These are phyloP conservation scores for Penicillium paneum DNA, from an alignment of 2,329 filamentous ascomycete genomes.

Conservation along the genomic window DNA sequence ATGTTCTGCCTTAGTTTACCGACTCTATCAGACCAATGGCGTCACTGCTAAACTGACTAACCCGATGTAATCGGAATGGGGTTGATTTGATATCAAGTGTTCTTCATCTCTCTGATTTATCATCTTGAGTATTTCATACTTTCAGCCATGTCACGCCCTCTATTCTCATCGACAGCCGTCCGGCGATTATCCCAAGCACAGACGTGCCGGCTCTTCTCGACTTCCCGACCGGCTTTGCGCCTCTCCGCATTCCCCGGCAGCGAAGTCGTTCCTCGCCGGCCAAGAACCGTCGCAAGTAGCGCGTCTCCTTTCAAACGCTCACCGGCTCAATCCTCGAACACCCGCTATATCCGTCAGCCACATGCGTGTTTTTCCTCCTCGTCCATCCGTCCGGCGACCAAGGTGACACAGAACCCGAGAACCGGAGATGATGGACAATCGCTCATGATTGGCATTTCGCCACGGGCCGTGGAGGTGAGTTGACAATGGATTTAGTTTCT, in stretches of 20 bases:
- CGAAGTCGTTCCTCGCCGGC: slow-evolving; percentile 21
- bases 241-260: slow-evolving; percentile 32
- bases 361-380: slow-evolving; percentile 37
- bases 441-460: slow-evolving; percentile 78
- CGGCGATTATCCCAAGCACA: slow-evolving; percentile 25
- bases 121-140: background rate
- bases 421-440: slow-evolving; percentile 79
- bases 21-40: slow-evolving; percentile 29
- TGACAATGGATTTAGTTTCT: slow-evolving; percentile 8
- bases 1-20: slow-evolving; percentile 29
- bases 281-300: slow-evolving; percentile 4
- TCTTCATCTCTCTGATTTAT: background rate
- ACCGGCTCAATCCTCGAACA: background rate
- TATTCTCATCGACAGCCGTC: slow-evolving; percentile 23
- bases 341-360: slow-evolving; percentile 16
- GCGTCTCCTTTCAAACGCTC: background rate
- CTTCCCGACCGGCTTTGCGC: slow-evolving; percentile 21
- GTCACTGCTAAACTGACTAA: slow-evolving; percentile 31
- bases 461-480: slow-evolving; percentile 72
- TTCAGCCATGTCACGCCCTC: slow-evolving; percentile 30
- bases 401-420: slow-evolving; percentile 63
- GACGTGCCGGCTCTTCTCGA: slow-evolving; percentile 21
- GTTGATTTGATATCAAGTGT: slow-evolving; percentile 25
- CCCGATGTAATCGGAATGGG: slow-evolving; percentile 21
- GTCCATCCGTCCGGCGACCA: slow-evolving; percentile 35